Percentiles rank a stretch among this genome's conserved stretches.
Evolutionary conservation across 2,329 filamentous ascomycete species (phyloP).

Genomic region (Alternaria sp.): DNA sequence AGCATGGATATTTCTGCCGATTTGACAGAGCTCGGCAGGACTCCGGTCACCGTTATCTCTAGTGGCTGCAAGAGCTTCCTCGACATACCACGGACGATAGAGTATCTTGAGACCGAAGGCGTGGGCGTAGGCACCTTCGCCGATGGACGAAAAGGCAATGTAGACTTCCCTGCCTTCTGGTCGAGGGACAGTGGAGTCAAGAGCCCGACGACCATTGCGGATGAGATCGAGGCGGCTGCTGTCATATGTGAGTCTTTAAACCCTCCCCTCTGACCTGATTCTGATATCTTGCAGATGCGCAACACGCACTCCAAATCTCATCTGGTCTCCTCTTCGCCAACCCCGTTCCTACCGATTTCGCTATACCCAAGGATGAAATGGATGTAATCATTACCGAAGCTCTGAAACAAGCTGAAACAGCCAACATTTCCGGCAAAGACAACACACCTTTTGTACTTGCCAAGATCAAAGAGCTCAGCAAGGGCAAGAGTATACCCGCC

Average conservation of each 20-base stretch:
- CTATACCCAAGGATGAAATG: slow-evolving; percentile 66
- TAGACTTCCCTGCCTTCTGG: slow-evolving; percentile 95
- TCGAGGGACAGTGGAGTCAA: slow-evolving; percentile 82
- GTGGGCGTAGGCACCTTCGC: slow-evolving; percentile 89
- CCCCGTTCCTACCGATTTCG: slow-evolving; percentile 74
- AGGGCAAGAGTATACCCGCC: slow-evolving; percentile 72
- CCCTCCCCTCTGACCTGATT: too few species aligned
- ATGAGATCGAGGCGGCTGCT: slow-evolving; percentile 84
- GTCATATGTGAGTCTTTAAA: slow-evolving; percentile 68
- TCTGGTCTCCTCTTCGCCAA: slow-evolving; percentile 90
- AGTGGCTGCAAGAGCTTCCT: slow-evolving; percentile 96
- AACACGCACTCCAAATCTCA: slow-evolving; percentile 72
- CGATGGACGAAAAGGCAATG: slow-evolving; percentile 72
- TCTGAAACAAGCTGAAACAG: slow-evolving; percentile 44
- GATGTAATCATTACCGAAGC: slow-evolving; percentile 50
- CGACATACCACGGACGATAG: slow-evolving; percentile 87
- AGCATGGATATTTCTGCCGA: slow-evolving; percentile 96
- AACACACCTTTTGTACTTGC: slow-evolving; percentile 85
- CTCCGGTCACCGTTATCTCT: slow-evolving; percentile 84
- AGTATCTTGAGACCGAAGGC: slow-evolving; percentile 76
- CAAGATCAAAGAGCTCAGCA: slow-evolving; percentile 79
- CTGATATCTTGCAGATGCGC: slow-evolving; percentile 62
- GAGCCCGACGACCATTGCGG: slow-evolving; percentile 76
- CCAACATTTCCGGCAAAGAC: slow-evolving; percentile 67
- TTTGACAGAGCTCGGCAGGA: slow-evolving; percentile 89